Percentiles rank a stretch among this genome's conserved stretches.
phyloP scores from a whole-genome alignment of 2,329 filamentous ascomycete genomes.

The Aspergillus sojae region DNA sequence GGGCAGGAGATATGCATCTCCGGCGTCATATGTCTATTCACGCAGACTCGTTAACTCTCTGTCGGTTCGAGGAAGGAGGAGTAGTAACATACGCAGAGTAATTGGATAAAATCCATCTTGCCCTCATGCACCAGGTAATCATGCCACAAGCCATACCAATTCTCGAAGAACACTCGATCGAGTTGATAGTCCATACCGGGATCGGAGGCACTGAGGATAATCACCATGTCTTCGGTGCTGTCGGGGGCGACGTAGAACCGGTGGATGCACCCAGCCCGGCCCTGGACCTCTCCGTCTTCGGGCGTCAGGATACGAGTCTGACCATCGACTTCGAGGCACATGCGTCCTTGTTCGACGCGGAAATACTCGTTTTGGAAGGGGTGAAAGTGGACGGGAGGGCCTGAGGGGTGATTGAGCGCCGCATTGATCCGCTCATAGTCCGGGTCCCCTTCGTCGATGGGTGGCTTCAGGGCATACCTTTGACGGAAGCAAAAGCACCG shows the following conservation, averaged over 20 bases:
- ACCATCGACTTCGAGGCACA: not conserved
- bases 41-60: not conserved
- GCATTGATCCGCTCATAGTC: not conserved
- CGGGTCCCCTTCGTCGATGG: not conserved
- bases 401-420: not conserved
- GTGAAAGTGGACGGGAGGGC: not conserved
- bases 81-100: not conserved
- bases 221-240: not conserved
- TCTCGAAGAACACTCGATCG: conserved; percentile 3
- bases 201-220: not conserved
- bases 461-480: not conserved
- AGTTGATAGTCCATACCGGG: not conserved
- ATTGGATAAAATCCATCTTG: not conserved
- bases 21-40: not conserved
- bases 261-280: not conserved
- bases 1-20: not conserved
- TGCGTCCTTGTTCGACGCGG: not conserved
- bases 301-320: not conserved
- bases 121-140: conserved; percentile 1
- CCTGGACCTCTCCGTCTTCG: not conserved
- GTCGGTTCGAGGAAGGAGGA: not conserved
- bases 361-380: not conserved
- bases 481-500: not conserved
- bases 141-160: conserved; percentile 2
- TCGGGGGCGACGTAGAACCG: not conserved